Percentiles rank a stretch among this genome's conserved stretches.
Conservation (phyloP, 257 asterid genomes). For the Parsonsia alboflavescens region DNA sequence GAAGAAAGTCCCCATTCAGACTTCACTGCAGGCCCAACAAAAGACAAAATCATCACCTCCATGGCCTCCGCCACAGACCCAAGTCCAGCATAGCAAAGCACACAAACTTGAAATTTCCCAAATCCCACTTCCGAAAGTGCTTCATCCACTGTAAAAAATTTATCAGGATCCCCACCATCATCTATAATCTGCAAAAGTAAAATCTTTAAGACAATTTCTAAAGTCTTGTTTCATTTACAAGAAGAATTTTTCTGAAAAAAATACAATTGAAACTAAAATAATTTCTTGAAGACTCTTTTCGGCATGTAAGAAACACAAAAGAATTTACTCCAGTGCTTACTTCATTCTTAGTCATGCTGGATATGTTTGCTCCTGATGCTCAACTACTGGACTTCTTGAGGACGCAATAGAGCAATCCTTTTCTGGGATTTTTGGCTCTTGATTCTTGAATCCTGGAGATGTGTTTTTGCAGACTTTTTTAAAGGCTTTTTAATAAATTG, state of each 20-base stretch:
- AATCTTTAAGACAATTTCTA: neutral
- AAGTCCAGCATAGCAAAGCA: slow-evolving; percentile 67
- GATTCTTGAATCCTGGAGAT: neutral
- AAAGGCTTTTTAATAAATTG: neutral
- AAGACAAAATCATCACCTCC: slow-evolving; percentile 77
- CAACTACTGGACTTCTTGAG: neutral
- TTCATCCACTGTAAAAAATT: slow-evolving; percentile 55
- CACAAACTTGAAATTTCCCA: slow-evolving; percentile 58
- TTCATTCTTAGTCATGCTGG: neutral
- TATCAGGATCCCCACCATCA: slow-evolving; percentile 17
- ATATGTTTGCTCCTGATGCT: neutral
- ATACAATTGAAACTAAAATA: neutral
- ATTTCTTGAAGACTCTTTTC: neutral
- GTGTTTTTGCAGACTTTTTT: neutral
- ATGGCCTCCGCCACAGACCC: slow-evolving; percentile 72
- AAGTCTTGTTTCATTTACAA: neutral
- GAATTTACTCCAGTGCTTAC: neutral
- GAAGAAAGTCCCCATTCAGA: slow-evolving; percentile 67
- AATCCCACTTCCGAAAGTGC: slow-evolving; percentile 69
- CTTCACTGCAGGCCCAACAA: slow-evolving; percentile 66
- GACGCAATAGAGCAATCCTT: neutral
- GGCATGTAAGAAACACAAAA: neutral
- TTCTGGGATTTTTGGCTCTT: neutral
- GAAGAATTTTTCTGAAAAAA: neutral
- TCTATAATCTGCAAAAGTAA: slow-evolving; percentile 21